Evolutionary conservation across 495 filamentous ascomycete species (phyloP).

Genomic region (Penicillium parvum): DNA sequence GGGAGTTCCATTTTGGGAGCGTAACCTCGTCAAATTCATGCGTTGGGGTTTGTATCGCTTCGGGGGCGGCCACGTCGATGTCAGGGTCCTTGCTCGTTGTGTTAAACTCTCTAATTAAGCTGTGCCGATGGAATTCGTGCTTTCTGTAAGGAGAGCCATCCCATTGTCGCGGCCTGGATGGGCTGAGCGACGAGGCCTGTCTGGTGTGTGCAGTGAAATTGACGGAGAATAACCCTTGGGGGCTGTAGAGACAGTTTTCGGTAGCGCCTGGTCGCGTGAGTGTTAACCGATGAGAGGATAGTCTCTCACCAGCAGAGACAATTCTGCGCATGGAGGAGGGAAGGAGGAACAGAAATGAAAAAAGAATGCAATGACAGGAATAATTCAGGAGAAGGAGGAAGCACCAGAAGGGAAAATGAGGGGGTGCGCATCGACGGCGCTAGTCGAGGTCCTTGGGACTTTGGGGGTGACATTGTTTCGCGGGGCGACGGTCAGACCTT

Average conservation of each 20-base stretch:
- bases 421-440: slow-evolving; percentile 19
- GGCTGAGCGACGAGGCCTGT: slow-evolving; percentile 1
- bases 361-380: neutral
- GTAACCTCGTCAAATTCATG: neutral
- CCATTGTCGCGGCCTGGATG: neutral
- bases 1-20: slow-evolving; percentile 5
- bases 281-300: slow-evolving; percentile 24
- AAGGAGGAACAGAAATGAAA: neutral
- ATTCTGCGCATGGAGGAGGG: slow-evolving; percentile 23
- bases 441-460: slow-evolving; percentile 10
- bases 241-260: slow-evolving; percentile 4
- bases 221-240: neutral
- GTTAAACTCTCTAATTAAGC: neutral
- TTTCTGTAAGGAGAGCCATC: neutral
- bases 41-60: neutral
- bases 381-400: neutral
- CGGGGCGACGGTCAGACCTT: slow-evolving; percentile 2
- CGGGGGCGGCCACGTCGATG: neutral
- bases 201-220: slow-evolving; percentile 2
- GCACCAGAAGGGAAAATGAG: slow-evolving; percentile 1
- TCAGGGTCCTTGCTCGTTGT: slow-evolving; percentile 1
- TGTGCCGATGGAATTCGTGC: neutral
- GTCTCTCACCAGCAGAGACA: slow-evolving; percentile 17
- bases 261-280: slow-evolving; percentile 10
- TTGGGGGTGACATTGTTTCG: slow-evolving; percentile 3